Evolutionary conservation across 2,329 filamentous ascomycete genomes (phyloP).

Genomic region (Dactylellina sp.): DNA sequence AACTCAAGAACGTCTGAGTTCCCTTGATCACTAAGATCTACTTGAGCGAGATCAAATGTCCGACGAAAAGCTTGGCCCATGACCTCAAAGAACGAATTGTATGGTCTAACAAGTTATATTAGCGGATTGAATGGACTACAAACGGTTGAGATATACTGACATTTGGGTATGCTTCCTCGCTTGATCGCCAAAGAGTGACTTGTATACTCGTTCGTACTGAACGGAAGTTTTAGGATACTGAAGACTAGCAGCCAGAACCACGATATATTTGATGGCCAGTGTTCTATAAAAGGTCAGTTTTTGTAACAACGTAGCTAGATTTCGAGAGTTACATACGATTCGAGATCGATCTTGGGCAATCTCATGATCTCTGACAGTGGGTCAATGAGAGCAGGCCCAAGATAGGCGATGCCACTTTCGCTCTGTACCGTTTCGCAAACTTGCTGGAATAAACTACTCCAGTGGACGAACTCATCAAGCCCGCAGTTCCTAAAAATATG

Average conservation of each 20-base stretch:
- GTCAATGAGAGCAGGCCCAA: conserved; percentile 48
- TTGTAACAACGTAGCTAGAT: neutral
- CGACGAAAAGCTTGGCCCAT: conserved; percentile 48
- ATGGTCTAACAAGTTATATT: conserved; percentile 19
- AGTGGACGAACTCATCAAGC: conserved; percentile 24
- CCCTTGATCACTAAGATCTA: conserved; percentile 24
- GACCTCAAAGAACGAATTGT: conserved; percentile 36
- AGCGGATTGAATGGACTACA: neutral
- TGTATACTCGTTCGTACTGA: conserved; percentile 49
- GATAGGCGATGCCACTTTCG: conserved; percentile 47
- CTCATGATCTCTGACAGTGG: conserved; percentile 43
- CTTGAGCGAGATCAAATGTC: conserved; percentile 43
- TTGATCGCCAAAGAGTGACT: conserved; percentile 43
- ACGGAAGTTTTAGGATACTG: conserved; percentile 32
- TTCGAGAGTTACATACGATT: conserved; percentile 28
- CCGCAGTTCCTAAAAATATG: conserved; percentile 23
- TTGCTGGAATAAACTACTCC: conserved; percentile 36
- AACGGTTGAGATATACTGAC: conserved; percentile 17
- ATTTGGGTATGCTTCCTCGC: conserved; percentile 32
- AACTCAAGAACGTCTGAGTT: conserved; percentile 38
- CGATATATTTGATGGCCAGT: conserved; percentile 39
- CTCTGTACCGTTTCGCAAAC: conserved; percentile 24
- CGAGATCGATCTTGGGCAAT: conserved; percentile 44
- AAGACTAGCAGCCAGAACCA: conserved; percentile 16
- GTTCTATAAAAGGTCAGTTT: conserved; percentile 19